A percentile compares a stretch with the other conserved stretches of the same genome.
Evolutionary conservation across 2,329 filamentous ascomycete genomes (phyloP).

Genomic region (Fusarium marasasianum): DNA sequence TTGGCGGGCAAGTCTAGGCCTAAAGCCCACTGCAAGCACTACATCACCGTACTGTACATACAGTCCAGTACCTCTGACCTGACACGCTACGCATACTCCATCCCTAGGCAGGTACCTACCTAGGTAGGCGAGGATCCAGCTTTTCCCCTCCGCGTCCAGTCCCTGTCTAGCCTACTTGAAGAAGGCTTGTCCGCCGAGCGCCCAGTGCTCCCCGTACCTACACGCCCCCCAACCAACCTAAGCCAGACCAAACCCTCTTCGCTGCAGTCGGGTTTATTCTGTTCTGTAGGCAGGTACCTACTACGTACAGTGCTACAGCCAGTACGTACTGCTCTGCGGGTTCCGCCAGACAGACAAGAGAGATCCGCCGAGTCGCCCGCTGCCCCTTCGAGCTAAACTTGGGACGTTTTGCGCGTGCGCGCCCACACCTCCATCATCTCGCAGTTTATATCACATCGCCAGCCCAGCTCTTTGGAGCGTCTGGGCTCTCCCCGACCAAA

Average conservation of each 20-base stretch:
- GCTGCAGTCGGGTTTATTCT: conserved; percentile 5
- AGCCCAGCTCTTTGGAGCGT: conserved; percentile 41
- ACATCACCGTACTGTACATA: conserved; percentile 10
- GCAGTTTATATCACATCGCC: conserved; percentile 42
- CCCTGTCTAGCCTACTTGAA: conserved; percentile 34
- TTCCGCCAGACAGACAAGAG: conserved; percentile 17
- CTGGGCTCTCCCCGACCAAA: conserved; percentile 37
- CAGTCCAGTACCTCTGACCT: conserved; percentile 8
- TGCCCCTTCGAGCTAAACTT: conserved; percentile 39
- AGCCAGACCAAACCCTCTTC: conserved; percentile 10
- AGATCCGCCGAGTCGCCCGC: conserved; percentile 40
- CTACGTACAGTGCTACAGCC: background rate
- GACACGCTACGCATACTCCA: conserved; percentile 30
- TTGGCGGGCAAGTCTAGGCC: background rate
- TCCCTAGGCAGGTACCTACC: conserved; percentile 1
- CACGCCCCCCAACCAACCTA: conserved; percentile 22
- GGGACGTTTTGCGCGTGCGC: conserved; percentile 41
- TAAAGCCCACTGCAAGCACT: conserved; percentile 25
- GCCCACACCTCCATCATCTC: conserved; percentile 44
- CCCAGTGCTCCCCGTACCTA: conserved; percentile 32
- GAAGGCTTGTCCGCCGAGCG: conserved; percentile 36
- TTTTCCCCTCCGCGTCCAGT: conserved; percentile 34
- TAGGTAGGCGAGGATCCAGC: conserved; percentile 30
- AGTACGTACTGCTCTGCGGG: conserved; percentile 22
- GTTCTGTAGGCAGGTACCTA: background rate